Evolutionary conservation across 768 basidiomycete genomes (phyloP).

Genomic region (Tulasnella sp.): DNA sequence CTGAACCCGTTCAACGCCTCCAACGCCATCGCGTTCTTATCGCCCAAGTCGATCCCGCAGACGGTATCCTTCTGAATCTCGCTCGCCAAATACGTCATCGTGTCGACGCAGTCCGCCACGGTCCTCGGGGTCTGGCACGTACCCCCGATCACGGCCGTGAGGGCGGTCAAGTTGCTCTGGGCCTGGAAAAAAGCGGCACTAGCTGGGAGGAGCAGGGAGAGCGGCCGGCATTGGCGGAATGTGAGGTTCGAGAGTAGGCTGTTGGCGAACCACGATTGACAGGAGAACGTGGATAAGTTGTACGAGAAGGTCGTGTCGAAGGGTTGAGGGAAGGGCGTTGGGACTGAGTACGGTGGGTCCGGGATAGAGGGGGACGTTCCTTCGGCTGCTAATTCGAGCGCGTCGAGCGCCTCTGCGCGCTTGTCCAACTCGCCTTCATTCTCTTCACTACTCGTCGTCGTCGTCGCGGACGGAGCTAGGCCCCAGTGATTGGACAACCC

Average conservation of each 20-base stretch:
- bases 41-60: slow-evolving; percentile 19
- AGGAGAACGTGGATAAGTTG: slow-evolving; percentile 22
- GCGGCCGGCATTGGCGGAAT: slow-evolving; percentile 19
- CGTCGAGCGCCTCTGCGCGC: neutral
- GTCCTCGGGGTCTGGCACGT: slow-evolving; percentile 18
- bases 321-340: slow-evolving; percentile 17
- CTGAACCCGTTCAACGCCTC: slow-evolving; percentile 22
- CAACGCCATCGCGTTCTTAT: slow-evolving; percentile 19
- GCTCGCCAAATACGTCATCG: slow-evolving; percentile 18
- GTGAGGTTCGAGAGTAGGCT: slow-evolving; percentile 19
- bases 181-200: slow-evolving; percentile 18
- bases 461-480: neutral
- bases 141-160: slow-evolving; percentile 20
- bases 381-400: neutral
- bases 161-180: slow-evolving; percentile 16
- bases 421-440: neutral
- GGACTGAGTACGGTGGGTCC: slow-evolving; percentile 5
- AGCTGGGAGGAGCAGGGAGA: slow-evolving; percentile 16
- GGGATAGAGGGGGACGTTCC: slow-evolving; percentile 1
- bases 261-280: slow-evolving; percentile 22
- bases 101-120: slow-evolving; percentile 12
- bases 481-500: neutral
- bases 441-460: too few species aligned
- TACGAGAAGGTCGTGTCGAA: slow-evolving; percentile 23
- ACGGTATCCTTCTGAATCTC: slow-evolving; percentile 13